Conservation (phyloP, 2,329 filamentous ascomycete genomes). For the Ophiostoma tasmaniense region DNA sequence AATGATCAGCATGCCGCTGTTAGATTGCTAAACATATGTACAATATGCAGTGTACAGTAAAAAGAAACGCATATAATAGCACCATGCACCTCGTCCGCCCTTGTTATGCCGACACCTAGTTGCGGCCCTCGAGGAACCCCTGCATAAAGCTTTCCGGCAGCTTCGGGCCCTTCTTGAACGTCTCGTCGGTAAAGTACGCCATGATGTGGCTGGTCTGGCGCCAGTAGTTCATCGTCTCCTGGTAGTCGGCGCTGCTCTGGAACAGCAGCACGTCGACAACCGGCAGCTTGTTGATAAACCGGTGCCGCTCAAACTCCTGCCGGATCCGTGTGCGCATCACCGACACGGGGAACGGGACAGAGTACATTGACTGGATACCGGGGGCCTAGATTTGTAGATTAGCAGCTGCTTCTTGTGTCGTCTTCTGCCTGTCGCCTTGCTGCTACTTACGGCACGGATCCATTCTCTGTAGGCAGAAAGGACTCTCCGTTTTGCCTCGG, state of each 20-base stretch:
- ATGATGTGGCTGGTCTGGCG: slow-evolving; percentile 93
- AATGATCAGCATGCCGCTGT: background rate
- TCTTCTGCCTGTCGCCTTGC: background rate
- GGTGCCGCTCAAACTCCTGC: slow-evolving; percentile 92
- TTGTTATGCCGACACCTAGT: background rate
- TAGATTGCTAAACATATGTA: slow-evolving; percentile 2
- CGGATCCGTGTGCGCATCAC: slow-evolving; percentile 85
- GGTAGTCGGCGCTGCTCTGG: slow-evolving; percentile 87
- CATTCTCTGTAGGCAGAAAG: slow-evolving; percentile 87
- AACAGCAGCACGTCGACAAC: slow-evolving; percentile 84
- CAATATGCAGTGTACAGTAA: background rate
- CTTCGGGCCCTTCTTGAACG: slow-evolving; percentile 63
- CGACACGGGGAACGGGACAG: slow-evolving; percentile 78
- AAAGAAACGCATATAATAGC: background rate
- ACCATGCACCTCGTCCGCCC: background rate
- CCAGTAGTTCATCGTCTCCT: slow-evolving; percentile 99
- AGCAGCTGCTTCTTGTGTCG: background rate
- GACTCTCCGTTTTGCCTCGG: slow-evolving; percentile 79
- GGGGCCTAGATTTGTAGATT: slow-evolving; percentile 61
- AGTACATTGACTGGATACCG: slow-evolving; percentile 97
- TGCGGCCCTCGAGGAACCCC: slow-evolving; percentile 73
- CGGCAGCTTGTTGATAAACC: slow-evolving; percentile 81
- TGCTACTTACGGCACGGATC: slow-evolving; percentile 80
- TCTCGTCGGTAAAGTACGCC: slow-evolving; percentile 89
- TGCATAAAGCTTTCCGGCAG: slow-evolving; percentile 86